Base-by-base conservation (phyloP, 257 asterid genomes). In the Penstemon newberryi region DNA sequence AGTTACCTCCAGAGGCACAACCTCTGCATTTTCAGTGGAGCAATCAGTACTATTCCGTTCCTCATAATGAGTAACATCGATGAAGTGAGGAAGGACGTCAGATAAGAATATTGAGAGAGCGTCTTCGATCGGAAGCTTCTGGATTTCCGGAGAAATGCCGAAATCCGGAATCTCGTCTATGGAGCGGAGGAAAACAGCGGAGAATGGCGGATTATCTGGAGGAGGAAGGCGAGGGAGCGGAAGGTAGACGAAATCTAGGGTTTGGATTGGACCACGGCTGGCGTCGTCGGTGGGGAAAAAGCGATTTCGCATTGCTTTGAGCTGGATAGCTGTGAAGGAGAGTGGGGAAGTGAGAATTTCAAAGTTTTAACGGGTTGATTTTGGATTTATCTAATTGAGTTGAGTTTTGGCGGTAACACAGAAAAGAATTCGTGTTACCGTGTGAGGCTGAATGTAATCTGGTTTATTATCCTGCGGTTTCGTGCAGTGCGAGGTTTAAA, bases 301-400 rank as follows among this genome's bases (percentile, higher is more conserved):
- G 49, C 99, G 96, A 78, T 95, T 89, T 76, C 96, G 96, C 99
- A 90, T 93, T 12, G 77, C 77, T 73, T 69, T 55, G 57, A 44
- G 73, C 66, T 46, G 70, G 19, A 50, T 39, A 38, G 33, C 57
- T n/a, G 60, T 57, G n/a, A n/a, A 4, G 36, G 49, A 49, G 65
- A 52, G 56, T 4, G 15, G 54, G 4, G 8, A 49, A 10, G 65
- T 56, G 76, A 63, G 61, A 33, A 60, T 11, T 25, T 25, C 33
- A 25, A 25, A 25, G 33, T 25, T 25, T 25, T 25, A 25, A 25
- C 33, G 33, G 33, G 33, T 25, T 25, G 33, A 25, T 25, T 25
- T 25, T 25, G 33, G 33, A 25, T 25, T 25, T 25, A 25, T 25
- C 33, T 25, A 25, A 25, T 25, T 25, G 33, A 25, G 33, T 2